phyloP scores from a whole-genome alignment of 2,329 filamentous ascomycete genomes.

The Fusarium virguliforme region DNA sequence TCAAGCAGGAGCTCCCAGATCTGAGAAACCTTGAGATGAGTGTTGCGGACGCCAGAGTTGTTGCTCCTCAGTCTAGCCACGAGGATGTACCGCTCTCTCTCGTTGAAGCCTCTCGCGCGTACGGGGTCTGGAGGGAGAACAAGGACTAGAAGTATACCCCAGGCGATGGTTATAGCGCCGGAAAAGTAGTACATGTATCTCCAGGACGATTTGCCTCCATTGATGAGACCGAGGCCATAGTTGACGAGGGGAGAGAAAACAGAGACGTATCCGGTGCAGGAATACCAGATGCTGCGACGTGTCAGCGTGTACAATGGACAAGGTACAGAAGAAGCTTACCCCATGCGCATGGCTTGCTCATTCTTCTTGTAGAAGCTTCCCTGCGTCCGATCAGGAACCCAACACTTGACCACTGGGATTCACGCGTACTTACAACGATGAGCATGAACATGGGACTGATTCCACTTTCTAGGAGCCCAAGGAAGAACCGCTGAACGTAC shows the following conservation, averaged over 20 bases:
- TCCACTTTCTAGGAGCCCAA: constrained; percentile 70
- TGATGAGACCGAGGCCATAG: constrained; percentile 64
- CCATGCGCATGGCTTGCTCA: constrained; percentile 59
- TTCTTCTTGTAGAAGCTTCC: constrained; percentile 60
- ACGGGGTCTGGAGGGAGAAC: constrained; percentile 61
- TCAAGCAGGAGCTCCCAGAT: constrained; percentile 56
- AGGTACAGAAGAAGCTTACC: constrained; percentile 27
- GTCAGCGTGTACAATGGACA: not conserved
- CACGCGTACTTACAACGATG: constrained; percentile 58
- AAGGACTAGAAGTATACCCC: constrained; percentile 58
- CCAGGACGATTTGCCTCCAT: constrained; percentile 55
- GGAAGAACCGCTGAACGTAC: constrained; percentile 67
- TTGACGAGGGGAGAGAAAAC: constrained; percentile 65
- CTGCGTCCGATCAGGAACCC: constrained; percentile 15
- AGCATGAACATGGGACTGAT: constrained; percentile 72
- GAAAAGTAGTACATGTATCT: constrained; percentile 48
- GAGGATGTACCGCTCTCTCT: constrained; percentile 51
- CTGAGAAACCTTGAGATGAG: constrained; percentile 62
- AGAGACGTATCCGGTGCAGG: constrained; percentile 61
- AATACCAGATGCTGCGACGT: constrained; percentile 57
- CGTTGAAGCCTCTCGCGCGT: constrained; percentile 52
- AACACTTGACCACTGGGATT: not conserved
- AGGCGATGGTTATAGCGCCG: constrained; percentile 59
- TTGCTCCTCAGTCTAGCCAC: constrained; percentile 52
- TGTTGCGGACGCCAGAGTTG: constrained; percentile 61